Base-by-base conservation (phyloP, 2,329 filamentous ascomycete species). In the Colletotrichum eleusines region DNA sequence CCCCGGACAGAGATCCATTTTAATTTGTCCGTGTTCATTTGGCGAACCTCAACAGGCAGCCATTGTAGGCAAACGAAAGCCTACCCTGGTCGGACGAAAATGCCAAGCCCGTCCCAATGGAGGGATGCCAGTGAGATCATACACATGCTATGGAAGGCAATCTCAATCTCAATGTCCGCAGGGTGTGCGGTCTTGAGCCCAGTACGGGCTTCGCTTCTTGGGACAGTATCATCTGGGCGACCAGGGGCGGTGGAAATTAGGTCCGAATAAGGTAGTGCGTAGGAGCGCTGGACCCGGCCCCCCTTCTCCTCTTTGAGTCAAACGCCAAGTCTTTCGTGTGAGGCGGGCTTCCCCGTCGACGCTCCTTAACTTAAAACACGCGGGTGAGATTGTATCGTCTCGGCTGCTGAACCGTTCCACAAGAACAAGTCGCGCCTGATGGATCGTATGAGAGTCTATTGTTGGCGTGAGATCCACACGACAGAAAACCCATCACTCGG, bases 311-410 rank as follows among this genome's bases (percentile, higher is more conserved):
- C 31, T 38, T 26, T 48, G 38, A 69, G 53, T 28, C 38, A 60
- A 60, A 55, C 31, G 54, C 55, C 46, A 33, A 35, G 51, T 53
- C 58, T 26, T 46, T 38, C 33, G 18, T 28, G 54, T 55, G 28
- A 28, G 59, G 40, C 7, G 50, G 31, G 66, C 62, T n/a, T 23
- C 50, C 42, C 57, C 57, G 14, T 33, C 11, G 11, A 23, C 14
- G 48, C 57, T 51, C 55, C 67, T 67, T 50, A 70, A 70, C 57
- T 40, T 63, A 51, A 68, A 63, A 71, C 64, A 33, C 23, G 38
- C 33, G 23, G 35, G 44, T 31, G 63, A 63, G 38, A 69, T 71
- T 71, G 26, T 40, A 38, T n/a, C 35, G 7, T 26, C 53, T 57
- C 14, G 40, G 23, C 14, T 57, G 42, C 35, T 23, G n/a, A 46